Percentiles rank a stretch among this genome's conserved stretches.
Evolutionary conservation across 208 protist species (phyloP).

Genomic region (Angomonas desouzai): DNA sequence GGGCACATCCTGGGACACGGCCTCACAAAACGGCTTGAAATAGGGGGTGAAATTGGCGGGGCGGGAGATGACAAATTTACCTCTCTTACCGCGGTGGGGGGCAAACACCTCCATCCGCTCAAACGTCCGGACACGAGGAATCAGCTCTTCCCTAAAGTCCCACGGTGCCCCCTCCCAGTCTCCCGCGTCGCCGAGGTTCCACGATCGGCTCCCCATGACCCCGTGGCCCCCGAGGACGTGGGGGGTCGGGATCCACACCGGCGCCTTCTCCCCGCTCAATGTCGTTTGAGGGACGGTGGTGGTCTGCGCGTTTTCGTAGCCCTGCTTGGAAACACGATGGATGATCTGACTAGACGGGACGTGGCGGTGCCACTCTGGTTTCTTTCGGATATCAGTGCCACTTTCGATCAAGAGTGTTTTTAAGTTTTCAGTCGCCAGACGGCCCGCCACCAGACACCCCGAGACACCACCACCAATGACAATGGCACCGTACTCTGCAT

Average conservation of each 20-base stretch:
- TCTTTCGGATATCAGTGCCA: constrained; percentile 54
- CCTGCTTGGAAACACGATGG: constrained; percentile 55
- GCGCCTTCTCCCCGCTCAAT: constrained; percentile 22
- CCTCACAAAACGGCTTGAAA: constrained; percentile 71
- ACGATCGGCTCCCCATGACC: constrained; percentile 76
- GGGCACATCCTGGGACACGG: constrained; percentile 60
- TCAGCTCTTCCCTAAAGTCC: constrained; percentile 64
- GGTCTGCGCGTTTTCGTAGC: constrained; percentile 51
- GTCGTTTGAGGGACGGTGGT: constrained; percentile 46
- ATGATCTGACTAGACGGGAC: constrained; percentile 48
- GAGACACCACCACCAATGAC: constrained; percentile 66
- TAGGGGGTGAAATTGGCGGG: constrained; percentile 58
- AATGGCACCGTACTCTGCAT: constrained; percentile 48
- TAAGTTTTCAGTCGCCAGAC: constrained; percentile 69
- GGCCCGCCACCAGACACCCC: constrained; percentile 67
- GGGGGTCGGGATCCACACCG: constrained; percentile 69
- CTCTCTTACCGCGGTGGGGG: constrained; percentile 66
- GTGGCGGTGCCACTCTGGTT: constrained; percentile 52
- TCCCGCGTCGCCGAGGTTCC: constrained; percentile 57
- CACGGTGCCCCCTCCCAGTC: constrained; percentile 68
- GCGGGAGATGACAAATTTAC: constrained; percentile 61
- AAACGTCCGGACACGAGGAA: constrained; percentile 50
- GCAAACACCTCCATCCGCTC: constrained; percentile 62
- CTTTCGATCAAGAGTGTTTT: constrained; percentile 63
- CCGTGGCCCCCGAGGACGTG: constrained; percentile 68